Base-by-base conservation (phyloP, 73 alveolate genomes). In the Paramecium biaurelia region DNA sequence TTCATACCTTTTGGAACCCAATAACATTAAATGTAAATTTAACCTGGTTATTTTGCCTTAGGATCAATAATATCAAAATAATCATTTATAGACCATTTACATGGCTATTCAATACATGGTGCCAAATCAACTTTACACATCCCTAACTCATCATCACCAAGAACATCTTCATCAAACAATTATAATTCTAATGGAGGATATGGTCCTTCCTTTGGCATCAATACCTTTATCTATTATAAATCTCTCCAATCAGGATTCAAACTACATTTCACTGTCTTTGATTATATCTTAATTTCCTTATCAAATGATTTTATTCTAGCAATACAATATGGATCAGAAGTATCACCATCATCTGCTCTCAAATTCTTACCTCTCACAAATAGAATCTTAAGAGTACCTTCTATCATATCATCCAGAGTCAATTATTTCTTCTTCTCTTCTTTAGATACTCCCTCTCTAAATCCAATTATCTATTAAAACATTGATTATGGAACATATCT, bases 291-390 rank as follows among this genome's bases (percentile, higher is more conserved):
- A 0, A 86, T 63, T 30, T 57, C 88, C 26, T 86, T 86, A 18
- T 86, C 93, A 67, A 63, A 86, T 24, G 84, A 63, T 35, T 41
- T n/a, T 15, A 63, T 63, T 57, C 28, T 86, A 5, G 63, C 74
- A 12, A 86, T 38, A 6, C 68, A 56, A 41, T 86, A 86, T 6
- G 93, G 93, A 34, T 86, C 93, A n/a, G 93, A 86, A 14, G 93
- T 63, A 63, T 86, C 93, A 4, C 88, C 93, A 59, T 86, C 93
- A 86, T 86, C 93, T n/a, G 88, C 93, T 41, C 93, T 72, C 21
- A 86, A 37, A 38, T 86, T 76, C 12, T 59, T 63, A 7, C 88
- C 93, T 86, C 93, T 86, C 3, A 86, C 93, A 63, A 86, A 59
- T 1, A 86, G 57, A 14, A 86, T 45, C 49, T 86, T 86, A 5